Base-by-base conservation (phyloP, 108 stramenopile genomes). In the Epipyxis sp. region DNA sequence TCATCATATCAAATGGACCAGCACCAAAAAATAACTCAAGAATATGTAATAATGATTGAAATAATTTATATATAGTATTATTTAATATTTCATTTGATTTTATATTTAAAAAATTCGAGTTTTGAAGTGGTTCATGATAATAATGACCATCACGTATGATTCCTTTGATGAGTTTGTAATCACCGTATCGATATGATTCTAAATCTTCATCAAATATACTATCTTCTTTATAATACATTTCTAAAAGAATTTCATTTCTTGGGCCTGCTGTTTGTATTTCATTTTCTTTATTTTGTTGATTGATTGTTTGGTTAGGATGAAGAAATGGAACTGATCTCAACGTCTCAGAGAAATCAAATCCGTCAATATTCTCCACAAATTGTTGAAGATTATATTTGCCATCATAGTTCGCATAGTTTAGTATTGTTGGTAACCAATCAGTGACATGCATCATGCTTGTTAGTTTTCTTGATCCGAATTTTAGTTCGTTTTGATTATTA, bases 381-480 rank as follows among this genome's bases (percentile, higher is more conserved):
- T 50, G 46, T 20, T 50, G 13, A n/a, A n/a, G n/a, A n/a, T n/a
- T n/a, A n/a, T n/a, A n/a, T n/a, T 59, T 46, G 27, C 25, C 0
- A 1, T n/a, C n/a, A 25, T 1, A 62, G 0, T n/a, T 45, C 27
- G 69, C 79, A 34, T 41, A 13, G 3, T n/a, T 29, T 1, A 59
- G 29, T 16, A 82, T 25, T 20, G 81, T 82, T 10, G 81, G 81
- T 6, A 82, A 39, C 79, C 79, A 80, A 25, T 82, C 81, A 1
- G 39, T 45, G 1, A 80, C 69, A 76, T 82, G 81, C 79, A 82
- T 76, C 40, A 82, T 3, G n/a, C n/a, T n/a, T n/a, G n/a, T n/a
- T n/a, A n/a, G n/a, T n/a, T n/a, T n/a, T n/a, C n/a, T n/a, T n/a
- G n/a, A 20, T 30, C 45, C 79, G 20, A 0, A 0, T 54, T 69